Percentiles rank a stretch among this genome's conserved stretches.
These are phyloP conservation scores for Cytospora mali DNA, from an alignment of 2,329 filamentous ascomycete species.

Conservation along the genomic window DNA sequence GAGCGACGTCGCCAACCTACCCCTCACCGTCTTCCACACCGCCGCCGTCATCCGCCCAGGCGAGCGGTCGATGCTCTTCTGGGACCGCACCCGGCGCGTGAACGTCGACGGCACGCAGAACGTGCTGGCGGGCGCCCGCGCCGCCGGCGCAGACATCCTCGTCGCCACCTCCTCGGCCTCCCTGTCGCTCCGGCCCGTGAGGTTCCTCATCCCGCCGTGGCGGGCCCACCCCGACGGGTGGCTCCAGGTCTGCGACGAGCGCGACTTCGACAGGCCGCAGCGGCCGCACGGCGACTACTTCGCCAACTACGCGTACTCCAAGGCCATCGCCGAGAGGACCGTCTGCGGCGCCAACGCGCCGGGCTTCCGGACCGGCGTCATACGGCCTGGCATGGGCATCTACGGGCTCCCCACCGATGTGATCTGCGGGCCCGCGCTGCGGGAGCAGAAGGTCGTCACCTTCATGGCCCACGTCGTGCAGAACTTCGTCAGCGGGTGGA, in stretches of 20 bases:
- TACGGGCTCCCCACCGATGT: conserved; percentile 53
- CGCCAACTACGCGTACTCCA: conserved; percentile 54
- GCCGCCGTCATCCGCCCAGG: conserved; percentile 56
- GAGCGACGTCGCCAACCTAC: conserved; percentile 40
- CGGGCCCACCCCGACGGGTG: conserved; percentile 41
- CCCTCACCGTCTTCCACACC: conserved; percentile 55
- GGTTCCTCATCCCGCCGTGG: conserved; percentile 50
- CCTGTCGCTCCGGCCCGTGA: conserved; percentile 44
- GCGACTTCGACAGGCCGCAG: conserved; percentile 46
- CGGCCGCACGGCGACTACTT: conserved; percentile 47
- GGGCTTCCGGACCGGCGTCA: conserved; percentile 54
- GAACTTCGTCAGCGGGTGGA: conserved; percentile 53
- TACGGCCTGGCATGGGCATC: conserved; percentile 56
- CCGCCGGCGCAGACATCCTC: conserved; percentile 51
- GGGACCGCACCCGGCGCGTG: conserved; percentile 48
- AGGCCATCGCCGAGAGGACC: conserved; percentile 54
- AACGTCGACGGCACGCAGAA: conserved; percentile 55
- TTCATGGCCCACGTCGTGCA: conserved; percentile 51
- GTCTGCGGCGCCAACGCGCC: conserved; percentile 48
- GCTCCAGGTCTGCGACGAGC: conserved; percentile 49
- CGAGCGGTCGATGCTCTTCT: conserved; percentile 50
- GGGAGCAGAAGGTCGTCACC: conserved; percentile 41
- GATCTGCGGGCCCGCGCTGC: conserved; percentile 44
- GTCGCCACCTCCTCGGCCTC: conserved; percentile 57
- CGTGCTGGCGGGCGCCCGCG: conserved; percentile 50